A percentile compares a stretch with the other conserved stretches of the same genome.
These are phyloP conservation scores for Annulohypoxylon maeteangense DNA, from an alignment of 495 filamentous ascomycete species.

Conservation along the genomic window DNA sequence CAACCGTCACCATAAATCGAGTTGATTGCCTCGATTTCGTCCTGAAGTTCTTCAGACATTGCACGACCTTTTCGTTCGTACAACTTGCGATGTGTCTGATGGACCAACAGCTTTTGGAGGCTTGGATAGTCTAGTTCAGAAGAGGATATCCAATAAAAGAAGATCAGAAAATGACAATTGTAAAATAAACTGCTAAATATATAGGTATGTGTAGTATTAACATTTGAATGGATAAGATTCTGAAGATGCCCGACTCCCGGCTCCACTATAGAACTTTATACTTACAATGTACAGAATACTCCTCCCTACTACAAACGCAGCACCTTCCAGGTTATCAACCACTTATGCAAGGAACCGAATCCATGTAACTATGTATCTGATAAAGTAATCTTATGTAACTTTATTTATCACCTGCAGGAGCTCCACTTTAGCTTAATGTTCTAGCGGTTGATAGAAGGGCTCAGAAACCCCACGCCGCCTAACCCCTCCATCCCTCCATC, in stretches of 20 bases:
- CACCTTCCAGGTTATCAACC: background rate
- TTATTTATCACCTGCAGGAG: constrained; percentile 4
- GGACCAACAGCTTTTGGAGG: too few species aligned
- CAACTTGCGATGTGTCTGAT: background rate
- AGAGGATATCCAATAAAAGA: too few species aligned
- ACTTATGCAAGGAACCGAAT: constrained; percentile 35
- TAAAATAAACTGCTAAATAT: background rate
- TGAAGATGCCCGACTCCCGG: background rate
- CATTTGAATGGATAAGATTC: background rate
- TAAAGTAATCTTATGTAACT: constrained; percentile 3
- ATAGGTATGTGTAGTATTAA: background rate
- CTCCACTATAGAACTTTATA: background rate
- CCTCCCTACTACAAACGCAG: background rate
- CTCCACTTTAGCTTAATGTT: constrained; percentile 15
- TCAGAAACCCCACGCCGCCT: constrained; percentile 28
- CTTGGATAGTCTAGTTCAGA: too few species aligned
- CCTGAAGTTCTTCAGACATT: constrained; percentile 79
- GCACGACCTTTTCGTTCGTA: constrained; percentile 19
- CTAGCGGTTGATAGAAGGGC: constrained; percentile 12
- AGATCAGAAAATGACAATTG: too few species aligned
- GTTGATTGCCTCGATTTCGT: constrained; percentile 91
- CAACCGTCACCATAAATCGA: constrained; percentile 86
- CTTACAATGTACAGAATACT: background rate
- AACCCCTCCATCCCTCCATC: constrained; percentile 15
- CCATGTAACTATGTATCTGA: constrained; percentile 1